A percentile compares a stretch with the other conserved stretches of the same genome.
Evolutionary conservation across 805 yeast species (phyloP).

Genomic region (Saturnispora sekii): DNA sequence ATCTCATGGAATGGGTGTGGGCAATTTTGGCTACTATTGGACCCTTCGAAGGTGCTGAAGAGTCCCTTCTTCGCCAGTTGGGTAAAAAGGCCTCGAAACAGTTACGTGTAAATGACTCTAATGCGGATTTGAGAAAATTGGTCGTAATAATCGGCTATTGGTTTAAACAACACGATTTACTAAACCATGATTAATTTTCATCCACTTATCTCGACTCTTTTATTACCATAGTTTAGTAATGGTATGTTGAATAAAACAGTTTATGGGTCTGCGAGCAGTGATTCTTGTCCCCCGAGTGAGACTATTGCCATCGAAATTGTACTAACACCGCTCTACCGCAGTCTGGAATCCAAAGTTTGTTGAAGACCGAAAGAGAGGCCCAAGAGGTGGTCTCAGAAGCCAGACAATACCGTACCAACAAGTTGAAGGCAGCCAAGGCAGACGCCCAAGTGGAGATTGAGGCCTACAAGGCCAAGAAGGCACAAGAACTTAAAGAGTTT

Average conservation of each 20-base stretch:
- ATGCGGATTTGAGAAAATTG: constrained; percentile 8
- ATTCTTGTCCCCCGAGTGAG: too few relatives aligned
- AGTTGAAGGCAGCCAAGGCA: constrained; percentile 85
- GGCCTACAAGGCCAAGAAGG: constrained; percentile 77
- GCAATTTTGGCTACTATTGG: constrained; percentile 32
- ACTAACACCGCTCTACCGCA: constrained; percentile 6
- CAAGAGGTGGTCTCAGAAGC: constrained; percentile 92
- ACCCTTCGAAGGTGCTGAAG: constrained; percentile 28
- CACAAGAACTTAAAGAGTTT: constrained; percentile 62
- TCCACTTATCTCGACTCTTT: background rate
- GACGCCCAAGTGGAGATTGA: constrained; percentile 89
- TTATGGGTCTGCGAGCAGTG: too few relatives aligned
- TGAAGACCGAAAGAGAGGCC: constrained; percentile 92
- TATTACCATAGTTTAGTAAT: background rate
- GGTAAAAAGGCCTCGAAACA: constrained; percentile 29
- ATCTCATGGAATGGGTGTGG: constrained; percentile 32
- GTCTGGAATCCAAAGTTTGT: constrained; percentile 61
- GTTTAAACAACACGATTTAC: constrained; percentile 6
- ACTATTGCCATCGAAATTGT: too few relatives aligned
- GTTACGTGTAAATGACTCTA: constrained; percentile 12
- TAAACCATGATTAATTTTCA: background rate
- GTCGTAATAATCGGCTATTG: background rate
- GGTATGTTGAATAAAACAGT: background rate
- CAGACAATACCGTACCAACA: constrained; percentile 78
- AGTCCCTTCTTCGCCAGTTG: constrained; percentile 33